phyloP scores from a whole-genome alignment of 441 rosid genomes.

The Aquilaria agallochum region DNA sequence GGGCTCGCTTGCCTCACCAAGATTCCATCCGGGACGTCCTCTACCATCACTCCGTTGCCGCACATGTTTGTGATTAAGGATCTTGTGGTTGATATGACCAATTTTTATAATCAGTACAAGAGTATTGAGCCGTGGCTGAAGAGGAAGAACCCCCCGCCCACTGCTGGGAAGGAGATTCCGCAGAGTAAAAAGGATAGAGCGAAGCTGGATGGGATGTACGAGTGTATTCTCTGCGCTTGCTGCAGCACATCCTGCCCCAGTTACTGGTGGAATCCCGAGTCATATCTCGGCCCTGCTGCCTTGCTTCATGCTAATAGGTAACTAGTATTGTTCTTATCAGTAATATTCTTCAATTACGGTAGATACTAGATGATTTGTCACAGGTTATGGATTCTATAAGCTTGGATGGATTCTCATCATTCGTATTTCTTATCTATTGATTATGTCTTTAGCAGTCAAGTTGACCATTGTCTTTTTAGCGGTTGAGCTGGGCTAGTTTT shows the following conservation, averaged over 20 bases:
- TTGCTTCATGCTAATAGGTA: slow-evolving; percentile 95
- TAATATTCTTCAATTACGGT: too few species aligned
- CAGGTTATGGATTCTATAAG: too few species aligned
- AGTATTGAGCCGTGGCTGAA: slow-evolving; percentile 99
- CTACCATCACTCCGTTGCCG: slow-evolving; percentile 79
- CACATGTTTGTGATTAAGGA: slow-evolving; percentile 98
- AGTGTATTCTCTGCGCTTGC: slow-evolving; percentile 92
- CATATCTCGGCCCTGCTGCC: slow-evolving; percentile 95
- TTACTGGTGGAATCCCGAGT: slow-evolving; percentile 99
- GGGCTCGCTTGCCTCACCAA: slow-evolving; percentile 91
- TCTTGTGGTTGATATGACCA: slow-evolving; percentile 94
- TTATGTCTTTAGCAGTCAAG: too few species aligned
- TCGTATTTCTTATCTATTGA: too few species aligned
- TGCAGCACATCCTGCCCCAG: slow-evolving; percentile 97
- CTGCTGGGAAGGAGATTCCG: slow-evolving; percentile 67
- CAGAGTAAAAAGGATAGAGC: slow-evolving; percentile 92
- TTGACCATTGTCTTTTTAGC: too few species aligned
- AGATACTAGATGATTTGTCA: too few species aligned
- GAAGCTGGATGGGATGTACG: slow-evolving; percentile 97
- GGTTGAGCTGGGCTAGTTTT: too few species aligned
- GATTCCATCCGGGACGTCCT: slow-evolving; percentile 42
- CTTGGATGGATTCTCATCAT: too few species aligned
- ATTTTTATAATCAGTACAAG: slow-evolving; percentile 93
- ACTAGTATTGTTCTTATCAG: background rate
- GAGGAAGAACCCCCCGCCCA: slow-evolving; percentile 73